Base-by-base conservation (phyloP, 306 rosid species). In the Casuarina glauca region DNA sequence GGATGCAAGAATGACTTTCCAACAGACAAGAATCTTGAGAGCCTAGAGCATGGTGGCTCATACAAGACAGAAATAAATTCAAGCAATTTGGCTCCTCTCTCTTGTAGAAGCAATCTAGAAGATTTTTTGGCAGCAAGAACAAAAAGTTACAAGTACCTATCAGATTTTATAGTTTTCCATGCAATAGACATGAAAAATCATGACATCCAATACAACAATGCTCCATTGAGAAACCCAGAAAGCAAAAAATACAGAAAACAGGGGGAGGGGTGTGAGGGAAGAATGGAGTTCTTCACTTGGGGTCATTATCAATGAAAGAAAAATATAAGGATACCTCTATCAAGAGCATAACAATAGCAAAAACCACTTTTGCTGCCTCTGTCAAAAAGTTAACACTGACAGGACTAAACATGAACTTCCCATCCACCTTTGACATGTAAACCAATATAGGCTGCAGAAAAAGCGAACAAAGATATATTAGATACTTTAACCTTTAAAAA, bases 391-490 rank as follows among this genome's bases (percentile, higher is more conserved):
- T 41, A 42, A 66, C 71, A n/a, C 71, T 66, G 20, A 66, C 7
- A 41, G 71, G 71, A 66, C 71, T 66, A 42, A 66, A 66, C 49
- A 41, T 17, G 50, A 66, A 66, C 9, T 66, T 66, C 71, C 71
- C 71, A 66, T 66, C 71, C 71, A 66, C 71, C 50, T 66, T 66
- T 17, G 71, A 66, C 48, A 41, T 66, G 42, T 36, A 66, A 42
- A 66, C 71, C 48, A 66, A 66, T 66, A 66, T 66, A 41, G 71
- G 71, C 71, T 66, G 71, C 71, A 66, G 32, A 66, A 66, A 61
- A 42, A 66, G 48, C 35, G 8, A 66, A 66, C 71, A 66, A 66
- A 42, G 10, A 42, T 36, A 63, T 32, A 41, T 66, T 39, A 39
- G 50, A 41, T 20, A 17, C 12, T n/a, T 16, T 66, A 38, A 8